Percentiles rank a stretch among this genome's conserved stretches.
These are phyloP conservation scores for Saccharomycopsis capsularis DNA, from an alignment of 805 yeast genomes.

Conservation along the genomic window DNA sequence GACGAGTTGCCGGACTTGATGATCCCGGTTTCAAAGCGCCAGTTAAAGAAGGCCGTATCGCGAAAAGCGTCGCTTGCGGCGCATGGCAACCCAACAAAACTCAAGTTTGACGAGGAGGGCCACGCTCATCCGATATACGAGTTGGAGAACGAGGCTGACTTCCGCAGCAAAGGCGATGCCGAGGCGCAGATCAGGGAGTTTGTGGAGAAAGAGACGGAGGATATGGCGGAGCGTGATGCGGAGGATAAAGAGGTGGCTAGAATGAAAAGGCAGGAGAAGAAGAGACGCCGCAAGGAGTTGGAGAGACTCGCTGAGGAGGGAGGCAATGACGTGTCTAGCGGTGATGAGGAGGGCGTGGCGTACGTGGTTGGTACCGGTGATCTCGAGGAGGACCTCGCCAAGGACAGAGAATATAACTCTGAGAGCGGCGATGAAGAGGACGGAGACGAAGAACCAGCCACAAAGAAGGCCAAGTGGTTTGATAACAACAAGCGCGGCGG, in stretches of 20 bases:
- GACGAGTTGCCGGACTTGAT: conserved; percentile 56
- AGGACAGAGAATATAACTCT: conserved; percentile 13
- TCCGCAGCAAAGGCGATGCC: conserved; percentile 64
- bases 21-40: conserved; percentile 72
- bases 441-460: conserved; percentile 10
- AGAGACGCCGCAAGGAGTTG: conserved; percentile 76
- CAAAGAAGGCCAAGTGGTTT: conserved; percentile 25
- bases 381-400: conserved; percentile 18
- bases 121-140: conserved; percentile 87
- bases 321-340: conserved; percentile 22
- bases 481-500: conserved; percentile 31
- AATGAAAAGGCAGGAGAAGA: conserved; percentile 78
- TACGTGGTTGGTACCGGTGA: conserved; percentile 22
- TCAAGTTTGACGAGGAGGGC: conserved; percentile 92
- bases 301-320: conserved; percentile 47
- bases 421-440: conserved; percentile 1
- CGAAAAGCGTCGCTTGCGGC: conserved; percentile 62
- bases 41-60: conserved; percentile 77
- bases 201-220: conserved; percentile 55
- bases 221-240: conserved; percentile 65
- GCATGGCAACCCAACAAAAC: conserved; percentile 66
- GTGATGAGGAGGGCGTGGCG: conserved; percentile 24
- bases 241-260: conserved; percentile 73
- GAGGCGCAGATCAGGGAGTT: conserved; percentile 59
- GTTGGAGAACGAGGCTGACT: conserved; percentile 82